phyloP scores from a whole-genome alignment of 495 filamentous ascomycete genomes.

The Penicillium robsamsonii region DNA sequence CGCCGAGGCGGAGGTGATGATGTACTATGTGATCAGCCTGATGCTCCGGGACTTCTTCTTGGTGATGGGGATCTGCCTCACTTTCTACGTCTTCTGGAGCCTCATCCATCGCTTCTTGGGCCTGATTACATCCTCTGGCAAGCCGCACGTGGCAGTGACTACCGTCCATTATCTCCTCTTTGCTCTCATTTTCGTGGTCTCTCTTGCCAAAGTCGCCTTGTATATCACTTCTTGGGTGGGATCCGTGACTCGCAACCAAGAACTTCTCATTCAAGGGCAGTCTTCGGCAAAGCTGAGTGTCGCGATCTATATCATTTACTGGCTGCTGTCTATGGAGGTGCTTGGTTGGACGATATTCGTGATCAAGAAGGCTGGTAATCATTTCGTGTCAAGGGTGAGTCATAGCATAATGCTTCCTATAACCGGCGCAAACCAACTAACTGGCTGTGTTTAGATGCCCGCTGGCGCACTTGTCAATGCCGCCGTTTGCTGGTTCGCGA shows the following conservation, averaged over 20 bases:
- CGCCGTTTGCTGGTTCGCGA: slow-evolving; percentile 24
- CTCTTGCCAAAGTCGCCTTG: slow-evolving; percentile 18
- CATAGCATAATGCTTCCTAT: too few species aligned
- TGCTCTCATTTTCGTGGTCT: slow-evolving; percentile 13
- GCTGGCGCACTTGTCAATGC: slow-evolving; percentile 13
- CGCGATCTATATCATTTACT: slow-evolving; percentile 18
- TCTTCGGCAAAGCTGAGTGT: too few species aligned
- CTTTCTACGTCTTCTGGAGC: slow-evolving; percentile 25
- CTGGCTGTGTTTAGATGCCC: slow-evolving; percentile 9
- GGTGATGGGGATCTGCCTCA: slow-evolving; percentile 9
- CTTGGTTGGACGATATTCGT: slow-evolving; percentile 22
- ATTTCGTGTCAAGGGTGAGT: slow-evolving; percentile 25
- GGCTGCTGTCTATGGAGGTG: slow-evolving; percentile 24
- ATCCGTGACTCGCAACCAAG: not conserved
- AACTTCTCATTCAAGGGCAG: too few species aligned
- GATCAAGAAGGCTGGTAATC: slow-evolving; percentile 21
- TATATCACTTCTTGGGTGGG: slow-evolving; percentile 15
- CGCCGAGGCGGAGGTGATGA: slow-evolving; percentile 17
- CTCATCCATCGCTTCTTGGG: slow-evolving; percentile 22
- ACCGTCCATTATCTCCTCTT: slow-evolving; percentile 24
- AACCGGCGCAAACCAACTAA: slow-evolving; percentile 1
- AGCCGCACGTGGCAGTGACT: slow-evolving; percentile 14
- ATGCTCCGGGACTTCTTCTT: slow-evolving; percentile 27
- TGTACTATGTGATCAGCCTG: slow-evolving; percentile 22
- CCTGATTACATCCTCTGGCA: slow-evolving; percentile 20